phyloP scores from a whole-genome alignment of 2,329 filamentous ascomycete genomes.

The Botrytis hyacinthi region DNA sequence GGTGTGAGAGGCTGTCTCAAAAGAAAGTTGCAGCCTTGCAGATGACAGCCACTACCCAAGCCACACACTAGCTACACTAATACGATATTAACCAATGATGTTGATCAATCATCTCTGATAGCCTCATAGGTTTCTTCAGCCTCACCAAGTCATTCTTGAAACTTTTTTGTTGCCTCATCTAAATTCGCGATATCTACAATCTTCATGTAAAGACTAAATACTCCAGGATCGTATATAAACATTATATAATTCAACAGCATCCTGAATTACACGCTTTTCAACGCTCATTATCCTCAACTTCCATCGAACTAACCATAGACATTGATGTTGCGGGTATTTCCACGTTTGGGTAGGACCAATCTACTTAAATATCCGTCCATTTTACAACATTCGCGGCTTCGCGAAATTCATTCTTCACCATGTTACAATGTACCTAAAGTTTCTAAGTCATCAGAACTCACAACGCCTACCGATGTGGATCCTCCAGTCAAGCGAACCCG shows the following conservation, averaged over 20 bases:
- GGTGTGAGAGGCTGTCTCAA: neutral
- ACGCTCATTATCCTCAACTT: neutral
- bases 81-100: neutral
- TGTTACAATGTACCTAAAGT: neutral
- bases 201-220: neutral
- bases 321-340: conserved; percentile 32
- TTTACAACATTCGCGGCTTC: neutral
- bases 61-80: neutral
- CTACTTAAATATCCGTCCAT: conserved; percentile 10
- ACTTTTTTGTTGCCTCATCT: neutral
- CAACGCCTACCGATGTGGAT: neutral
- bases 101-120: neutral
- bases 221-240: too few relatives aligned
- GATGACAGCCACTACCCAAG: neutral
- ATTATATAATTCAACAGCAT: neutral
- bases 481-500: neutral
- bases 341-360: conserved; percentile 22
- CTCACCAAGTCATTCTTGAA: neutral
- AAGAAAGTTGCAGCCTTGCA: neutral
- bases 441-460: neutral
- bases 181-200: neutral
- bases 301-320: neutral
- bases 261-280: neutral
- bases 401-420: neutral
- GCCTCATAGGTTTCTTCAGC: neutral